phyloP scores from a whole-genome alignment of 179 eudicot genomes.

The Nepenthes alata region DNA sequence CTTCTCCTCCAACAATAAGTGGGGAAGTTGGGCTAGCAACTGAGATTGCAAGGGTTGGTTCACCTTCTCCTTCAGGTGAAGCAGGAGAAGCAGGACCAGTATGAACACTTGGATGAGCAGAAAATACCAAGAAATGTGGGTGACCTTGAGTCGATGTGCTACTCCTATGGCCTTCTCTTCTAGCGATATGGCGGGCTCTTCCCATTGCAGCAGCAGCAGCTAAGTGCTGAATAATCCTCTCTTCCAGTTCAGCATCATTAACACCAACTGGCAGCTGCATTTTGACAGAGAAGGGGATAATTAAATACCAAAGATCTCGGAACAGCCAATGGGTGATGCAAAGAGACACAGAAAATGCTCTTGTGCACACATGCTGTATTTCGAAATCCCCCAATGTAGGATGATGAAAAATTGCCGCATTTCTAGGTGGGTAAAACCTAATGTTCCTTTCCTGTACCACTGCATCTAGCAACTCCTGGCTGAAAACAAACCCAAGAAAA shows the following conservation, averaged over 20 bases:
- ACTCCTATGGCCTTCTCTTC: constrained; percentile 71
- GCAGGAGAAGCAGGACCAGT: constrained; percentile 26
- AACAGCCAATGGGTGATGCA: not conserved
- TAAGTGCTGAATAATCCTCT: constrained; percentile 82
- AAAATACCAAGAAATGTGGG: constrained; percentile 58
- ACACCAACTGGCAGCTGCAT: constrained; percentile 61
- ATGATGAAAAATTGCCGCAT: constrained; percentile 79
- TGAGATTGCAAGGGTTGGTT: constrained; percentile 23
- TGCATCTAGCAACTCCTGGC: constrained; percentile 90
- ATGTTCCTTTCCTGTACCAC: constrained; percentile 71
- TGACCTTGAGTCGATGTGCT: constrained; percentile 62
- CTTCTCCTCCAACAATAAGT: constrained; percentile 29
- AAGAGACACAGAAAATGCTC: not conserved
- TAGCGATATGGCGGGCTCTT: constrained; percentile 55
- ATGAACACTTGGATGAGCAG: constrained; percentile 41
- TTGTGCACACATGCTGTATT: constrained; percentile 62
- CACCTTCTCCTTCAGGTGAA: constrained; percentile 32
- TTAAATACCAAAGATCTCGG: not conserved
- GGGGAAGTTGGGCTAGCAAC: constrained; percentile 27
- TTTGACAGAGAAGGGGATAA: constrained; percentile 1
- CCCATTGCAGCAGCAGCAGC: constrained; percentile 99
- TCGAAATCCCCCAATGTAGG: constrained; percentile 88
- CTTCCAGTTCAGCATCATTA: constrained; percentile 75
- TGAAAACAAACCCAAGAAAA: constrained; percentile 19
- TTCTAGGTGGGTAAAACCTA: constrained; percentile 64